Evolutionary conservation across 805 yeast species (phyloP), one percentile per base, ranked within the genome.

Genomic region (Blastobotrys peoriensis): DNA sequence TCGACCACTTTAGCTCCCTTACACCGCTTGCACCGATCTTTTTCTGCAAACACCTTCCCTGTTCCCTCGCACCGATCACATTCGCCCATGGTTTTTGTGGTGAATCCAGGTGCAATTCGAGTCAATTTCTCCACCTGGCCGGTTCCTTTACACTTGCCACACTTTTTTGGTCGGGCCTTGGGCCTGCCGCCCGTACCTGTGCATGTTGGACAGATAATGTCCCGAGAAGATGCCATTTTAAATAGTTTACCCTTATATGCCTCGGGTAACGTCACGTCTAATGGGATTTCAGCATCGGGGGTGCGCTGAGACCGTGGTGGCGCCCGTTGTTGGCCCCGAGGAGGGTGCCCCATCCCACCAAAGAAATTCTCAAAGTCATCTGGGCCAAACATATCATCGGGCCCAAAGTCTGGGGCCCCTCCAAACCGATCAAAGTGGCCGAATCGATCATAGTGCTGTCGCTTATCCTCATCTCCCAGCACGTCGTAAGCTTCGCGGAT

Each of bases 401-500:
- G 22, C 3, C 22, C 25, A 13, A 37, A 19, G 10, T 28, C 34
- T 76, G 59, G 80, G 54, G 15, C 66, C n/a, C 67, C 71, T 38
- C 41, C 59, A 58, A 27, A 70, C 65, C 52, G 53, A n/a, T 40
- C 36, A 10, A 51, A 51, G 25, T 51, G 46, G 4, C 66, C 66
- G 40, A 48, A 57, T 42, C 39, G 65, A 65, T 52, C 78, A 49
- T 68, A 68, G 9, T 56, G 49, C 19, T 53, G 52, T 15, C 70
- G 51, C 38, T 49, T 43, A 5, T 53, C 57, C 33, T 63, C 94
- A 60, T 89, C 95, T 22, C 78, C 76, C 47, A 91, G 66, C 2
- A 83, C 68, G 59, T 87, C 95, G 61, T 91, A 91, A 0, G 98
- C 98, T 49, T 82, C 83, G 16, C 82, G 75, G 46, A 91, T 76